phyloP scores from a whole-genome alignment of 495 filamentous ascomycete species.

The Podospora fimiseda region DNA sequence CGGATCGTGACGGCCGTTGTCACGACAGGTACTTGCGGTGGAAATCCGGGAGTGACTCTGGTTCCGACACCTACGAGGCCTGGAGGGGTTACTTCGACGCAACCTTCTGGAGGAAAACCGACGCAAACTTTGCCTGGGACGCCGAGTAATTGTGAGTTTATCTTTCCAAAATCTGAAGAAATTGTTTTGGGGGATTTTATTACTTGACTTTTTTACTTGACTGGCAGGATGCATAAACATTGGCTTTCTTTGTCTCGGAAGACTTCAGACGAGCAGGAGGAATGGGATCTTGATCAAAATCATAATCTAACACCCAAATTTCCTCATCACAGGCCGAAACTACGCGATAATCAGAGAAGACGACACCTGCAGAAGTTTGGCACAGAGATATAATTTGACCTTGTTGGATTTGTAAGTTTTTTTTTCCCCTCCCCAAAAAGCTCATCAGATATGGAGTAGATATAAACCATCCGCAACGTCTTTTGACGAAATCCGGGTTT shows the following conservation, averaged over 20 bases:
- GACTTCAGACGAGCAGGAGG: too few species aligned
- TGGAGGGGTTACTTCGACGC: neutral
- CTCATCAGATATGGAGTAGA: too few species aligned
- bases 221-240: neutral
- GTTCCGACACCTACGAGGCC: slow-evolving; percentile 1
- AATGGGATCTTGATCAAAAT: too few species aligned
- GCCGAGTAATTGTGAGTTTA: slow-evolving; percentile 19
- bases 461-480: too few species aligned
- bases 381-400: slow-evolving; percentile 7
- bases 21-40: neutral
- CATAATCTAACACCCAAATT: neutral
- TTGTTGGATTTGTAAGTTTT: slow-evolving; percentile 19
- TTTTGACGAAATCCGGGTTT: too few species aligned
- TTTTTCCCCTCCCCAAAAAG: neutral
- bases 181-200: neutral
- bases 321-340: slow-evolving; percentile 3
- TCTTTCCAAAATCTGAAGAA: neutral
- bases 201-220: neutral
- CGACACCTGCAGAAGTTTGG: slow-evolving; percentile 15
- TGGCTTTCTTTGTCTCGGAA: neutral
- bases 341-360: slow-evolving; percentile 2
- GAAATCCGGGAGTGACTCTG: too few species aligned
- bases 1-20: slow-evolving; percentile 9
- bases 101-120: neutral
- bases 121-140: slow-evolving; percentile 18